Percentiles rank a stretch among this genome's conserved stretches.
phyloP scores from a whole-genome alignment of 176 grass and related monocot species.

The Zoysia pacifica region DNA sequence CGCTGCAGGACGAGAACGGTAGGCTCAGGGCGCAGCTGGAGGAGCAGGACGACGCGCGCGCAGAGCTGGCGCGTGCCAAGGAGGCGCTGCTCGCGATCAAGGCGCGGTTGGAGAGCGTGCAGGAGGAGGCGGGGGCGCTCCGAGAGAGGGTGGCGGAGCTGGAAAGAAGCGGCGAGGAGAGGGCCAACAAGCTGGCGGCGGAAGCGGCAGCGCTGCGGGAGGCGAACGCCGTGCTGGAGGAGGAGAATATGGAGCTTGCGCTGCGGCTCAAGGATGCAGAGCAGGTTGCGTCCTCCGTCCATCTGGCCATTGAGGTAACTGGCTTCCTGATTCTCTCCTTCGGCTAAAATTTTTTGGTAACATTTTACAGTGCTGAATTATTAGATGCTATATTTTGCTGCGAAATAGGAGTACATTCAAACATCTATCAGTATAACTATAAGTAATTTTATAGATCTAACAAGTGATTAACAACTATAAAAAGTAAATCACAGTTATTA shows the following conservation, averaged over 20 bases:
- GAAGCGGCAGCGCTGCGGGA: conserved; percentile 58
- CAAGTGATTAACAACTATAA: not conserved
- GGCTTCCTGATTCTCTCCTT: not conserved
- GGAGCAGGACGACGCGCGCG: conserved; percentile 48
- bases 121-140: conserved; percentile 33
- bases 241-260: conserved; percentile 65
- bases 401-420: not conserved
- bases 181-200: conserved; percentile 38
- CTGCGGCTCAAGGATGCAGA: conserved; percentile 52
- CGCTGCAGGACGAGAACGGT: conserved; percentile 81
- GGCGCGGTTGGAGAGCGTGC: conserved; percentile 34
- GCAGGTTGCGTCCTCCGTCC: conserved; percentile 24
- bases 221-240: conserved; percentile 57
- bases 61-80: conserved; percentile 57
- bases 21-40: conserved; percentile 50
- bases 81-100: conserved; percentile 52
- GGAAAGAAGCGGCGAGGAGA: conserved; percentile 39
- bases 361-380: not conserved
- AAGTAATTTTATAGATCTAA: not conserved
- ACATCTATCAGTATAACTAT: not conserved
- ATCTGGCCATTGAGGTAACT: conserved; percentile 48
- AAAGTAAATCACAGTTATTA: not conserved
- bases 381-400: not conserved
- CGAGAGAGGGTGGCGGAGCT: conserved; percentile 36
- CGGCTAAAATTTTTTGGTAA: not conserved